Base-by-base conservation (phyloP, 2,329 filamentous ascomycete species). In the Ceratocystis papillata region DNA sequence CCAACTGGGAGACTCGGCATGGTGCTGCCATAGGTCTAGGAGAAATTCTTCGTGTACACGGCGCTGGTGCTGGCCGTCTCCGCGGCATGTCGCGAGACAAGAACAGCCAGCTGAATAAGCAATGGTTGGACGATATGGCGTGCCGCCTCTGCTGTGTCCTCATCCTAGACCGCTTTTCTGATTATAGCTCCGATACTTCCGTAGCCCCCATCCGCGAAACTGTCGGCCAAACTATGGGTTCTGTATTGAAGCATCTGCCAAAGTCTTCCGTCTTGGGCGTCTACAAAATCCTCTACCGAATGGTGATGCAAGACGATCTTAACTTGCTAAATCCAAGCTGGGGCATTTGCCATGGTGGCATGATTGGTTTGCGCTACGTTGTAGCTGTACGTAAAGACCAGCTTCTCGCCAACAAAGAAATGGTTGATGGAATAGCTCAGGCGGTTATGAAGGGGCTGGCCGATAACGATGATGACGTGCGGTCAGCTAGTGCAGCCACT, bases 181-280 rank as follows among this genome's bases (percentile, higher is more conserved):
- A 99, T 73, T 99, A 96, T 77, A 94, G 95, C 67, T 96, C 92
- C 4, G 94, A 99, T 75, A 99, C 90, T 64, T 96, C 95, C 0
- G 91, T 99, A 50, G 94, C 94, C 0, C 94, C 94, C 0, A 96
- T 99, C 69, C 83, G 94, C 70, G 94, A 99, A 77, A 96, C 92
- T 0, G 89, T 96, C 50, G 94, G 94, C 59, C 94, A 99, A 76
- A 93, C 92, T 1, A 80, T 99, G 15, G 95, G 93, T 71, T 90
- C 93, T 12, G 84, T 95, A 15, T 79, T 99, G 65, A 90, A 89
- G 70, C 90, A 96, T 73, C 81, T 99, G 5, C 86, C 90, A 0
- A 79, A 87, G 1, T 79, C 82, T 17, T 93, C 90, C 3, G 93
- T 99, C 28, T 84, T 93, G 71, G 83, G 86, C 65, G 89, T 95